Evolutionary conservation across 805 yeast species (phyloP).

Genomic region (Starmerella riodocensis): DNA sequence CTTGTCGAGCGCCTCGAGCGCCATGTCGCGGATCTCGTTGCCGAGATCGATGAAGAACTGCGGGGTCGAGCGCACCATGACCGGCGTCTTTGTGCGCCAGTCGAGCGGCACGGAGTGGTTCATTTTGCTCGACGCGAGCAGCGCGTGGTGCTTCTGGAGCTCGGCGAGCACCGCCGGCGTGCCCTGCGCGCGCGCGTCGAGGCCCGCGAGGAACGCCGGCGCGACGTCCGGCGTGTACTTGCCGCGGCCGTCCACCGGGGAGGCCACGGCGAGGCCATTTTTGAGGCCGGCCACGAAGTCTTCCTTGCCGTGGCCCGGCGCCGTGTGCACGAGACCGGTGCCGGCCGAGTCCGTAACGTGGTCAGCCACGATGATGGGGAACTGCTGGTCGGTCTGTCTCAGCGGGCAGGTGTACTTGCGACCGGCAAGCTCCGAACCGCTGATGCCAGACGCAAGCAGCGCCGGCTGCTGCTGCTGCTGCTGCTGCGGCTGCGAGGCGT

Average conservation of each 20-base stretch:
- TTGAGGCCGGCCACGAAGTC: constrained; percentile 63
- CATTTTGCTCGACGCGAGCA: constrained; percentile 39
- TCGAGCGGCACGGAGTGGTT: constrained; percentile 88
- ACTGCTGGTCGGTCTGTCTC: constrained; percentile 29
- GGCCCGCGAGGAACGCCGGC: constrained; percentile 37
- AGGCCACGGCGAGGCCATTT: constrained; percentile 44
- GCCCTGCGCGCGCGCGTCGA: constrained; percentile 52
- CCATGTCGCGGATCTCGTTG: constrained; percentile 41
- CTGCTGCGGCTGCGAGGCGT: constrained; percentile 1
- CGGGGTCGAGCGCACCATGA: constrained; percentile 87
- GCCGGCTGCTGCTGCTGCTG: too few species aligned
- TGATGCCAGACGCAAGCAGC: constrained; percentile 22
- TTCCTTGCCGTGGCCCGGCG: constrained; percentile 96
- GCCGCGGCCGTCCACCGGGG: constrained; percentile 74
- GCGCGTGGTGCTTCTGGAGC: constrained; percentile 34
- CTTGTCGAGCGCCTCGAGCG: constrained; percentile 43
- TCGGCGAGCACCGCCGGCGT: constrained; percentile 34
- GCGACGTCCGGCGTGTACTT: constrained; percentile 44
- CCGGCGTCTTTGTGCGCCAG: constrained; percentile 93
- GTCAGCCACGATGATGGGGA: constrained; percentile 65
- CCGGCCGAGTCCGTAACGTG: constrained; percentile 77
- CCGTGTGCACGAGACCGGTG: constrained; percentile 91
- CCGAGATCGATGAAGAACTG: constrained; percentile 93
- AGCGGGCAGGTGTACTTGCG: constrained; percentile 47
- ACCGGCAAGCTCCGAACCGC: constrained; percentile 34